Base-by-base conservation (phyloP, 139 green algal species). In the Ostreobium quekettii region DNA sequence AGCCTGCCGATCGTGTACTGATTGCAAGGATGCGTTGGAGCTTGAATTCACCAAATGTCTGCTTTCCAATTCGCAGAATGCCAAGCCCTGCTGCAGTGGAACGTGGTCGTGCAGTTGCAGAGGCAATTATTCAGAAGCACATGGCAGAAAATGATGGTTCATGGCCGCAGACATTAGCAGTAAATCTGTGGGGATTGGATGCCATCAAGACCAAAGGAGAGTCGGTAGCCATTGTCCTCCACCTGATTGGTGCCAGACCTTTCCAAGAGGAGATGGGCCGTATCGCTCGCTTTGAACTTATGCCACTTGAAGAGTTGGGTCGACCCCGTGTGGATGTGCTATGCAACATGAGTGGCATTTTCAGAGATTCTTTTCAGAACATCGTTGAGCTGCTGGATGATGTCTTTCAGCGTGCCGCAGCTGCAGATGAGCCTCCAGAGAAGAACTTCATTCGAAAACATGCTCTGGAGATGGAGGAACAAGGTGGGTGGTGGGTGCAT, bases 181-280 rank as follows among this genome's bases (percentile, higher is more conserved):
- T 99, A 19, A 97, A 95, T 68, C 82, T 99, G 38, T 99, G 93
- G 93, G 93, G 93, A 0, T 80, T 98, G 48, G 93, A 98, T 68
- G 85, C 89, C 0, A 99, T 99, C 75, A 99, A 99, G 76, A 99
- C 93, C 36, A 95, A 95, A 70, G 89, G 89, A 4, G 89, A 95
- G 81, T 85, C 72, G 22, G 87, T 96, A 36, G 93, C 63, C 11
- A 95, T 98, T 46, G 89, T 87, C 42, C 82, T 98, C 30, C 57
- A 82, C 26, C 72, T 98, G 57, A 80, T 98, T 48, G 87, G 79
- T 2, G 93, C 90, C 1, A 70, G 78, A n/a, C 82, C 87, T 0
- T 73, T 97, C 24, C 84, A 89, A 39, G 89, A 97, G 61, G 85
- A 83, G 57, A 96, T 89, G 1, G 91, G 91, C 1, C 76, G 91